Evolutionary conservation across 2,329 filamentous ascomycete genomes (phyloP).

Genomic region (Penicillium sclerotiorum): DNA sequence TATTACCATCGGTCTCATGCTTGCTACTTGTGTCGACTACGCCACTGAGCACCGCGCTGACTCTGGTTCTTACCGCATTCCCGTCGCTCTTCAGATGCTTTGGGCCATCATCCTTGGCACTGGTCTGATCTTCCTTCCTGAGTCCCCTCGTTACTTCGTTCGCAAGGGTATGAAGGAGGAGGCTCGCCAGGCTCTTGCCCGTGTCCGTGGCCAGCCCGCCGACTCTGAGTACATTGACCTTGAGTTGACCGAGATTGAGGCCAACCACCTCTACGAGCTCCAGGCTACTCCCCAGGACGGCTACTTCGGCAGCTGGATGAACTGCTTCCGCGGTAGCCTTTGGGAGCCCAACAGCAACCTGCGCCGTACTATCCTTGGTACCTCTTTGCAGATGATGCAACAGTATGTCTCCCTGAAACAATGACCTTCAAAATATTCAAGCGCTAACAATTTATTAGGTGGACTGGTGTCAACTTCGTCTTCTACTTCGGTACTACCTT

Average conservation of each 20-base stretch:
- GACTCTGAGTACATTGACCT: constrained; percentile 75
- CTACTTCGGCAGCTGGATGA: constrained; percentile 69
- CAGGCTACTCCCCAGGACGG: constrained; percentile 64
- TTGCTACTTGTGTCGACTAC: constrained; percentile 76
- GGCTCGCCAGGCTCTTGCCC: constrained; percentile 65
- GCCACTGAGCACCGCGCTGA: constrained; percentile 64
- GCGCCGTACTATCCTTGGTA: constrained; percentile 71
- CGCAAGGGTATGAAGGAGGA: constrained; percentile 71
- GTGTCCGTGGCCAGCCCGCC: constrained; percentile 72
- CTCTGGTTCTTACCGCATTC: constrained; percentile 75
- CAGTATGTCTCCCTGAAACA: constrained; percentile 43
- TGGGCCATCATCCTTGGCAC: constrained; percentile 75
- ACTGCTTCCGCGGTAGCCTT: constrained; percentile 62
- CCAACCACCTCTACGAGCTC: constrained; percentile 86
- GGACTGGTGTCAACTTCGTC: constrained; percentile 91
- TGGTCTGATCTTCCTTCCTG: constrained; percentile 76
- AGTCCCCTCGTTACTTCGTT: constrained; percentile 84
- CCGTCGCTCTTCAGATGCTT: constrained; percentile 76
- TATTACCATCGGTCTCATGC: constrained; percentile 75
- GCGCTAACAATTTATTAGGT: constrained; percentile 13
- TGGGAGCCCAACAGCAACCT: constrained; percentile 58
- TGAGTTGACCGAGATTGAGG: constrained; percentile 82
- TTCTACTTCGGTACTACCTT: constrained; percentile 86
- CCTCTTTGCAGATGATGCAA: constrained; percentile 78
- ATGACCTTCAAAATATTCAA: constrained; percentile 14